Conservation (phyloP, 495 filamentous ascomycete genomes). For the Xylaria longipes region DNA sequence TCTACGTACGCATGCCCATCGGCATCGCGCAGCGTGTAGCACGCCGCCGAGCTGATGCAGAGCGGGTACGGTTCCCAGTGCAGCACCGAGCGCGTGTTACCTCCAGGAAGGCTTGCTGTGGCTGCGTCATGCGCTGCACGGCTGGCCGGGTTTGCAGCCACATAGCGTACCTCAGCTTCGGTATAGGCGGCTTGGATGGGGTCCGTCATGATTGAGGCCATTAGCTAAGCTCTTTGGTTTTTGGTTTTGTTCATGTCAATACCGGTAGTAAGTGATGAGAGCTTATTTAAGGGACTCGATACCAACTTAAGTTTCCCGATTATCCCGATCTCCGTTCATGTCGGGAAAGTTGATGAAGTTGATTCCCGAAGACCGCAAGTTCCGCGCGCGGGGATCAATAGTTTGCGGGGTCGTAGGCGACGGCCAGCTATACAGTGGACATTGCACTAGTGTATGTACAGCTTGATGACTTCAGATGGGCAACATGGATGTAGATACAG, state of each 20-base stretch:
- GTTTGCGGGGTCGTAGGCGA: not conserved
- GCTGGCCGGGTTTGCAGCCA: constrained; percentile 44
- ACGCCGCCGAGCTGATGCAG: constrained; percentile 49
- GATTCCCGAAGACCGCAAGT: constrained; percentile 17
- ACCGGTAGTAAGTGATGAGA: not conserved
- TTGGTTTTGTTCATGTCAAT: not conserved
- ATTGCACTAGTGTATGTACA: not conserved
- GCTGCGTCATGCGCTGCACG: constrained; percentile 47
- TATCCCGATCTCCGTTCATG: not conserved
- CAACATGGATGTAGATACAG: not conserved
- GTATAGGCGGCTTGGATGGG: constrained; percentile 32
- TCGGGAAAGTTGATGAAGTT: constrained; percentile 2
- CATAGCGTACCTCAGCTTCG: constrained; percentile 42
- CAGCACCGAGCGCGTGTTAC: constrained; percentile 66
- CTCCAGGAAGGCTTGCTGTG: constrained; percentile 57
- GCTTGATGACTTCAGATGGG: not conserved
- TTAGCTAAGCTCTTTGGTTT: not conserved
- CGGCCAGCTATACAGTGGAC: not conserved
- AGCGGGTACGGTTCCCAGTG: constrained; percentile 65
- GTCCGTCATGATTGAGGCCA: constrained; percentile 13
- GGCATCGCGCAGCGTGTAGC: constrained; percentile 45
- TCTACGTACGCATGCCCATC: constrained; percentile 57
- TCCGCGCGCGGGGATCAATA: not conserved
- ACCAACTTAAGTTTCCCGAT: not conserved
- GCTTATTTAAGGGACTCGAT: not conserved